Percentiles rank a stretch among this genome's conserved stretches.
phyloP scores from a whole-genome alignment of 2,329 filamentous ascomycete species.

The Cytospora piceicola region DNA sequence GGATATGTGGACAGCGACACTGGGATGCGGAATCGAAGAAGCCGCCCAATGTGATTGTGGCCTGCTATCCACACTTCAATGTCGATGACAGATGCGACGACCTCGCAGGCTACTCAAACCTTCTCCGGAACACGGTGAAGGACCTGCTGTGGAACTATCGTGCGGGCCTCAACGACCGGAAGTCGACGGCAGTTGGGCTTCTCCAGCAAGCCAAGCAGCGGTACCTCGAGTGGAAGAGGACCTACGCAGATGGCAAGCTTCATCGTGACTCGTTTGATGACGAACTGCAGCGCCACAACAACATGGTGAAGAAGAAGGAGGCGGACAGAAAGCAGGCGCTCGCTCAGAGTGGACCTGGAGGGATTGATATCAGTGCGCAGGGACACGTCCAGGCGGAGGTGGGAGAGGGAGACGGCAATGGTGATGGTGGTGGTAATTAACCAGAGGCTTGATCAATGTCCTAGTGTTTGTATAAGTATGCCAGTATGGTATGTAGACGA shows the following conservation, averaged over 20 bases:
- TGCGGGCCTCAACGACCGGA: not conserved
- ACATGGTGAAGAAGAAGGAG: constrained; percentile 10
- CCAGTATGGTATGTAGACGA: too few relatives aligned
- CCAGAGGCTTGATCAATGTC: too few relatives aligned
- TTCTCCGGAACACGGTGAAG: constrained; percentile 28
- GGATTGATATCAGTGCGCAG: constrained; percentile 30
- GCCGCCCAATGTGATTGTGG: not conserved
- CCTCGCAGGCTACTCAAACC: constrained; percentile 27
- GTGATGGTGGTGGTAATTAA: not conserved
- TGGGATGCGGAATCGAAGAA: not conserved
- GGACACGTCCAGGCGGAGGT: not conserved
- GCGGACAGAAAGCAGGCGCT: constrained; percentile 19
- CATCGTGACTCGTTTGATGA: constrained; percentile 27
- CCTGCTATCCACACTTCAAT: not conserved
- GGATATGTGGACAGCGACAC: constrained; percentile 37
- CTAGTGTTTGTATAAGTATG: too few relatives aligned
- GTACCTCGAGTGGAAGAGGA: constrained; percentile 17
- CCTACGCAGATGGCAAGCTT: constrained; percentile 12
- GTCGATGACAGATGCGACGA: constrained; percentile 19
- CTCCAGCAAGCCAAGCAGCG: constrained; percentile 1
- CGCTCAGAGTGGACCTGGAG: constrained; percentile 26
- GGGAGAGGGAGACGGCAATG: not conserved
- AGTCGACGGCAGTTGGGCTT: not conserved
- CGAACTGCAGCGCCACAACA: constrained; percentile 20
- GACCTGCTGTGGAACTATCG: constrained; percentile 15